Evolutionary conservation across 148 eudicot species (phyloP), one percentile per base, ranked within the genome.

Genomic region (Rhododendron williamsianum): DNA sequence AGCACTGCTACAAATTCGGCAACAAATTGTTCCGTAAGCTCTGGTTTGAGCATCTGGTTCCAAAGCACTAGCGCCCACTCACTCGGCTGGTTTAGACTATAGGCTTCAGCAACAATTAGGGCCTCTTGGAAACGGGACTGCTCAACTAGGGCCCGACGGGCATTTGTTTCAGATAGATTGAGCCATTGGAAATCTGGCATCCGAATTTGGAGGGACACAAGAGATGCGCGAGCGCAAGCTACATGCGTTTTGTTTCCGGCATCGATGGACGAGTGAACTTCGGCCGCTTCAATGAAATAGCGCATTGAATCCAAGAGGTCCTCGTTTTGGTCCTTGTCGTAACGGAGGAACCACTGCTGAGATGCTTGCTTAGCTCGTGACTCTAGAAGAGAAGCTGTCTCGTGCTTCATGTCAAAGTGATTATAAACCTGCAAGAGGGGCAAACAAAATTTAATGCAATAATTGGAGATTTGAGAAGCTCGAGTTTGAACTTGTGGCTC

Each of bases 11-110:
- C 99, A 83, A 97, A 97, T 82, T 97, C 98, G 1, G 96, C 95
- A 83, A 95, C 93, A 84, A 95, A 95, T 85, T 91, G 94, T 79
- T 97, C 98, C 35, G 92, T 92, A 16, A 97, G 91, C 81, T 95
- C 98, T 9, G 99, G 99, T 71, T 94, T 95, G 51, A 93, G 91
- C 98, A 97, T 97, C 87, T 92, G 98, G 83, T 93, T 93, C 99
- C 99, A 97, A 72, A 97, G 91, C 33, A 95, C 99, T 15, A 93
- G 92, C 52, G 98, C 96, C 99, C 99, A 97, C 84, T 97, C 99
- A 86, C 98, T 91, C 15, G 99, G 96, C 81, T 95, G 98, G 91
- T 97, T 97, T 46, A 97, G 93, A 76, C 90, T 90, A 87, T 97
- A 97, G 67, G 99, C 98, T 90, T 97, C 99, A 6, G 99, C 99